These are phyloP conservation scores for Nectriaceae sp. DNA, from an alignment of 2,329 filamentous ascomycete genomes.

Conservation along the genomic window DNA sequence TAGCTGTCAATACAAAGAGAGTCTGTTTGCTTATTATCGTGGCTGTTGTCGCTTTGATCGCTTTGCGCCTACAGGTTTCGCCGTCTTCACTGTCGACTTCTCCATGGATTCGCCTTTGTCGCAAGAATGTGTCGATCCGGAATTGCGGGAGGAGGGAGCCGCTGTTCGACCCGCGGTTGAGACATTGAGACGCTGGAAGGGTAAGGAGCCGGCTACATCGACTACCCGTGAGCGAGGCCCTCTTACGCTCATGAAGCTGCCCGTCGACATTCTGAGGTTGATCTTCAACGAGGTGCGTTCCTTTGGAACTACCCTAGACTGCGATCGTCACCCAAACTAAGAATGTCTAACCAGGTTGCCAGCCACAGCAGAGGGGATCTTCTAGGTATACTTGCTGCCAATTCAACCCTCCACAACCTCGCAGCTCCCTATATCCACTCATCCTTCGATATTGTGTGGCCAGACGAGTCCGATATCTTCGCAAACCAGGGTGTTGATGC, in stretches of 20 bases:
- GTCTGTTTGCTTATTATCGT: too few species aligned
- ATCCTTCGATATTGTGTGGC: slow-evolving; percentile 13
- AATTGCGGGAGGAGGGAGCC: background rate
- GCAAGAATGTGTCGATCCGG: slow-evolving; percentile 3
- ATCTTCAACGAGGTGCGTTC: slow-evolving; percentile 15
- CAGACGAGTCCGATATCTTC: background rate
- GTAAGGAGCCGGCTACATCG: slow-evolving; percentile 8
- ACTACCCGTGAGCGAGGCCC: slow-evolving; percentile 1
- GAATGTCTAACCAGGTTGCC: background rate
- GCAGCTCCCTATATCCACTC: slow-evolving; percentile 11
- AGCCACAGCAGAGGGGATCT: slow-evolving; percentile 7
- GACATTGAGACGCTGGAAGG: slow-evolving; percentile 6
- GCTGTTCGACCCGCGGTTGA: background rate
- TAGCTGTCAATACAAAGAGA: too few species aligned
- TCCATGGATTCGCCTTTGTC: slow-evolving; percentile 11
- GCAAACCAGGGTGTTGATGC: slow-evolving; percentile 9
- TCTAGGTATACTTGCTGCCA: slow-evolving; percentile 9
- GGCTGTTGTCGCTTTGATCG: too few species aligned
- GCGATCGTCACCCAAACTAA: background rate
- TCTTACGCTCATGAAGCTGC: slow-evolving; percentile 13
- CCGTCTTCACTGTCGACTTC: too few species aligned
- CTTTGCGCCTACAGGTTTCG: too few species aligned
- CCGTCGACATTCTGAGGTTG: slow-evolving; percentile 14
- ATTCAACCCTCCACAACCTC: slow-evolving; percentile 14
- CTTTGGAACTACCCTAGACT: slow-evolving; percentile 2